Evolutionary conservation across 768 basidiomycete species (phyloP).

Genomic region (Boletus sp.): DNA sequence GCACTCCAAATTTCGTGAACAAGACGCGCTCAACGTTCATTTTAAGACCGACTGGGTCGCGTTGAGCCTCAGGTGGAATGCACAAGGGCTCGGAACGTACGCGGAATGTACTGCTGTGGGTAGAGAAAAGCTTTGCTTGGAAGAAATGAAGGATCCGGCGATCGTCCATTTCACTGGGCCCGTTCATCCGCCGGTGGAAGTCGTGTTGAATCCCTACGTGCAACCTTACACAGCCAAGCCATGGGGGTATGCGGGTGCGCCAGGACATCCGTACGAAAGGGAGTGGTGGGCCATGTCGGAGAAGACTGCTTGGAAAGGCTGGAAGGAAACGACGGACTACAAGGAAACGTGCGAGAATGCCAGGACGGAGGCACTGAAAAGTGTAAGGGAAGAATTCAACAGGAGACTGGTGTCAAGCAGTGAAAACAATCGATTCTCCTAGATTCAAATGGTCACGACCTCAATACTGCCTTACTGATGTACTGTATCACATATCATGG

Average conservation of each 20-base stretch:
- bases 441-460: neutral
- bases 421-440: neutral
- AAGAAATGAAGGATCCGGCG: constrained; percentile 38
- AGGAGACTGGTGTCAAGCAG: neutral
- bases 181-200: constrained; percentile 43
- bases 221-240: constrained; percentile 55
- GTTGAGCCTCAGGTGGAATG: constrained; percentile 50
- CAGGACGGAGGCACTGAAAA: constrained; percentile 5
- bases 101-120: constrained; percentile 36
- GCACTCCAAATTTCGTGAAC: constrained; percentile 40
- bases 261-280: constrained; percentile 45
- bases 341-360: constrained; percentile 15
- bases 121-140: constrained; percentile 33
- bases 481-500: neutral
- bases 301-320: constrained; percentile 44
- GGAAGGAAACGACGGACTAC: constrained; percentile 26
- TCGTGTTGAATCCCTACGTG: constrained; percentile 50
- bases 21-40: constrained; percentile 50
- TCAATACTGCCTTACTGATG: neutral
- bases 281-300: constrained; percentile 49
- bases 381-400: constrained; percentile 8
- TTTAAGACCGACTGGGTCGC: constrained; percentile 44
- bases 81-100: constrained; percentile 57
- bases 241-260: constrained; percentile 55
- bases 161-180: constrained; percentile 63